phyloP scores from a whole-genome alignment of 257 asterid species.

The Eucommia ulmoides region DNA sequence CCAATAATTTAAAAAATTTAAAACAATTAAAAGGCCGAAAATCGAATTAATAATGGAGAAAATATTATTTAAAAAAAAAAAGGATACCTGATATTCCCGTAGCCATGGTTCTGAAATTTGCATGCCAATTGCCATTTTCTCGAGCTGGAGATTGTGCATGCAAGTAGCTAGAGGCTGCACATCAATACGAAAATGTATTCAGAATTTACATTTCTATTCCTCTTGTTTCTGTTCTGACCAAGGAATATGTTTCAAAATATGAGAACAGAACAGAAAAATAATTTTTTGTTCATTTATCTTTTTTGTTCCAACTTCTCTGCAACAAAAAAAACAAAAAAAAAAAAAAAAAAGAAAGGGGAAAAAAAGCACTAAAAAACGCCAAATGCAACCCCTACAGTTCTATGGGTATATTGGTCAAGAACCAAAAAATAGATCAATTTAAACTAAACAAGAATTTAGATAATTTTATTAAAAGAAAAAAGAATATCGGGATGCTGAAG shows the following conservation, averaged over 20 bases:
- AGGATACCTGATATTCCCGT: conserved; percentile 85
- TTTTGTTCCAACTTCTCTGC: not conserved
- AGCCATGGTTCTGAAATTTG: conserved; percentile 81
- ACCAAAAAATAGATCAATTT: not conserved
- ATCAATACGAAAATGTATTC: not conserved
- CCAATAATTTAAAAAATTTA: not conserved
- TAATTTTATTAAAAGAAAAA: not conserved
- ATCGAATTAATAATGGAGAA: not conserved
- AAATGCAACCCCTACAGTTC: too few relatives aligned
- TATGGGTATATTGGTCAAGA: too few relatives aligned
- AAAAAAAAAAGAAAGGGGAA: not conserved
- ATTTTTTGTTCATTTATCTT: not conserved
- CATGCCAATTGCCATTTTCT: conserved; percentile 75
- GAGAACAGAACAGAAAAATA: not conserved
- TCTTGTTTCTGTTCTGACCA: not conserved
- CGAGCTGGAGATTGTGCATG: conserved; percentile 78
- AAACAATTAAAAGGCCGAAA: not conserved
- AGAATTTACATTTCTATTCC: not conserved
- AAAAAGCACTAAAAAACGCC: too few relatives aligned
- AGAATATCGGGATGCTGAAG: not conserved
- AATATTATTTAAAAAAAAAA: not conserved
- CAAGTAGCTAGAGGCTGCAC: conserved; percentile 86
- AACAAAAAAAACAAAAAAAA: not conserved
- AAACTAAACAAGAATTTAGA: not conserved
- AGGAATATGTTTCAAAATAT: not conserved